A percentile compares a stretch with the other conserved stretches of the same genome.
Evolutionary conservation across 2,329 filamentous ascomycete genomes (phyloP).

Genomic region (Colletotrichum euphorbiae): DNA sequence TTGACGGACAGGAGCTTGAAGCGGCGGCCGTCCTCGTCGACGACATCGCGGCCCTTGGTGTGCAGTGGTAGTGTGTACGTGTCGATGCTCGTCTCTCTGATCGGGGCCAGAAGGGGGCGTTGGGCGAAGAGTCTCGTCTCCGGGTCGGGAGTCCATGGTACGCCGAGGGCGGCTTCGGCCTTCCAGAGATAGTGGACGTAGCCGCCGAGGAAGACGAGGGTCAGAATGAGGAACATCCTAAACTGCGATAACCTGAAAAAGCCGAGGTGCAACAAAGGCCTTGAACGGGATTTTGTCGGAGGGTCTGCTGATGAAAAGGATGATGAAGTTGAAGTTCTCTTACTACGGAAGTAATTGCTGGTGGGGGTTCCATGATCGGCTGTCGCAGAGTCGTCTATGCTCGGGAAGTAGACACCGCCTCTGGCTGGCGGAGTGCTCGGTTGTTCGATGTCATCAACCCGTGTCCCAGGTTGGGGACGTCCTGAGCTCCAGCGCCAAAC

Average conservation of each 20-base stretch:
- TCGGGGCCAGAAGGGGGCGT: constrained; percentile 59
- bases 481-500: constrained; percentile 38
- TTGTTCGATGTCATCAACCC: constrained; percentile 40
- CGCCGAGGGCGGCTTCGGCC: constrained; percentile 56
- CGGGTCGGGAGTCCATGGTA: constrained; percentile 63
- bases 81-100: constrained; percentile 55
- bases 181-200: constrained; percentile 57
- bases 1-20: constrained; percentile 75
- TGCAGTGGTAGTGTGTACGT: constrained; percentile 68
- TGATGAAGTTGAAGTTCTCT: constrained; percentile 15
- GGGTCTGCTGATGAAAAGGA: not conserved
- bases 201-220: constrained; percentile 51
- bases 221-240: constrained; percentile 53
- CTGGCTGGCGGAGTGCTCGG: constrained; percentile 37
- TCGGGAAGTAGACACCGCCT: constrained; percentile 37
- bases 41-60: constrained; percentile 69
- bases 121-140: constrained; percentile 60
- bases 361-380: constrained; percentile 37
- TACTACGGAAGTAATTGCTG: constrained; percentile 32
- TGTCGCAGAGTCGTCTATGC: constrained; percentile 38
- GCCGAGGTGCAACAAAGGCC: constrained; percentile 26
- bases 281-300: constrained; percentile 14
- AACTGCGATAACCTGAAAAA: constrained; percentile 37
- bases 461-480: constrained; percentile 31
- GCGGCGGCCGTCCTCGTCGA: constrained; percentile 66